Percentiles rank a stretch among this genome's conserved stretches.
phyloP scores from a whole-genome alignment of 2,329 filamentous ascomycete genomes.

The Xylariales sp. region DNA sequence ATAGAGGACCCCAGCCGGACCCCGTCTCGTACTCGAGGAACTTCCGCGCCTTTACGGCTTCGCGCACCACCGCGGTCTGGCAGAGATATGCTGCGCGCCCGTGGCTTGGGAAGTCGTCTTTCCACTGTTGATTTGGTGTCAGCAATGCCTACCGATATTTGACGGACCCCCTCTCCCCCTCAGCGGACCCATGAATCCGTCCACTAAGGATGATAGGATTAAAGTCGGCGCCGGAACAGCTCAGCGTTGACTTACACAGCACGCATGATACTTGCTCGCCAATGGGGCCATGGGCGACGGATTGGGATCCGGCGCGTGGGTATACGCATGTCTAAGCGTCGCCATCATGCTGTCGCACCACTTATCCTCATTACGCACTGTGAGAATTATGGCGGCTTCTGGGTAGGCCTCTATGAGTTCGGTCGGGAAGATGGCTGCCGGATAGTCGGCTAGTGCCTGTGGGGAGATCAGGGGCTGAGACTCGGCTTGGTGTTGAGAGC shows the following conservation, averaged over 20 bases:
- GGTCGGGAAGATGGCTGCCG: constrained; percentile 39
- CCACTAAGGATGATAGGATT: too few relatives aligned
- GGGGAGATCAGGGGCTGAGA: neutral
- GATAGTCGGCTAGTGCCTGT: constrained; percentile 25
- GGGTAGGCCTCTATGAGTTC: constrained; percentile 60
- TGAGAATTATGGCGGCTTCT: constrained; percentile 57
- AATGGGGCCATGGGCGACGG: constrained; percentile 20
- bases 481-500: neutral
- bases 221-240: too few relatives aligned
- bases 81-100: constrained; percentile 18
- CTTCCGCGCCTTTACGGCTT: constrained; percentile 11
- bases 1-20: constrained; percentile 25
- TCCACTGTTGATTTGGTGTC: constrained; percentile 17
- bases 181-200: too few relatives aligned
- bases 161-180: too few relatives aligned
- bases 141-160: neutral
- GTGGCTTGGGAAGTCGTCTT: constrained; percentile 20
- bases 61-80: constrained; percentile 21
- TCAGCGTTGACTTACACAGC: constrained; percentile 20
- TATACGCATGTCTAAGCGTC: constrained; percentile 21
- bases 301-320: constrained; percentile 10
- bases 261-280: constrained; percentile 19
- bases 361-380: constrained; percentile 51
- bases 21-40: constrained; percentile 23
- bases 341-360: constrained; percentile 46